Base-by-base conservation (phyloP, 805 yeast genomes). In the Diddensiella transvaalensis region DNA sequence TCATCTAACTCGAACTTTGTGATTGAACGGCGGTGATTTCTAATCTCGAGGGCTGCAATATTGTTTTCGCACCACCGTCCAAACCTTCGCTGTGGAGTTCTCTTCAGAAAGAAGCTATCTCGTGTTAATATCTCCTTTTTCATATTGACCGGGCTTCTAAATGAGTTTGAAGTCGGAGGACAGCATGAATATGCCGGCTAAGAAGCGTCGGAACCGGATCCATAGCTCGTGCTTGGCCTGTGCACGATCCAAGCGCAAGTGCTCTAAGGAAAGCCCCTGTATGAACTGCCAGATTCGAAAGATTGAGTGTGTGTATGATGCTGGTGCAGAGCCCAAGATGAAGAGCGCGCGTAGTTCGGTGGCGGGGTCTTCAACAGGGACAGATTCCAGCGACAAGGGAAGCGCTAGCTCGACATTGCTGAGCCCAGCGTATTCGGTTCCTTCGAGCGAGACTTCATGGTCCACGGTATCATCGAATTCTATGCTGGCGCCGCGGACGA, bases 181-280 rank as follows among this genome's bases (percentile, higher is more conserved):
- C n/a, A n/a, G n/a, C n/a, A n/a, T n/a, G n/a, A n/a, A n/a, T n/a
- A n/a, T n/a, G n/a, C n/a, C 13, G 32, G 13, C 8, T 13, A 33
- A 13, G 13, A 47, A 44, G 22, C 35, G 44, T 8, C 45, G 57
- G 13, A 44, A 42, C 22, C 18, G 57, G 37, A n/a, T 50, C 8
- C 54, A 51, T 26, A 30, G 40, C 15, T 50, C 57, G 19, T 53
- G 57, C 30, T 30, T 51, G 40, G 45, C 54, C 5, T 53, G 57
- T 40, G 51, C 50, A 4, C 43, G 41, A 26, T 44, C 57, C 2
- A 53, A 53, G 33, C 47, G 57, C 10, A 53, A 51, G 43, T 53
- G 57, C 37, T 48, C 50, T 15, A 35, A 42, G 33, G 44, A 48
- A 22, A 17, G n/a, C 11, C 57, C 57, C 1, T 53, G 57, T 37